Evolutionary conservation across 495 filamentous ascomycete genomes (phyloP).

Genomic region (Ascobolus immersus): DNA sequence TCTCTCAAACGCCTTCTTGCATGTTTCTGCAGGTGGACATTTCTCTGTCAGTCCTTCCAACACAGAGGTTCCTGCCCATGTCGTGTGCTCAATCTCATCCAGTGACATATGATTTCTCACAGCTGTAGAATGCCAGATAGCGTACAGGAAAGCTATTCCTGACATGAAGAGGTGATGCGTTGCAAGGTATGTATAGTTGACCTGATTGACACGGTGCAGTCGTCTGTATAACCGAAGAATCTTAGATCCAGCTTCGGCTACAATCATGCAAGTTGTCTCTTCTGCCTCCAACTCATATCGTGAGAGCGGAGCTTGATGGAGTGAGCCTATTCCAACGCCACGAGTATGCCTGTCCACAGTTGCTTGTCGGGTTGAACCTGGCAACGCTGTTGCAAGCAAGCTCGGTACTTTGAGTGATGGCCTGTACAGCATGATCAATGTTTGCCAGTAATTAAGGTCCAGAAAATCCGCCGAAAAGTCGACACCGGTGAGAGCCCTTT

Average conservation of each 20-base stretch:
- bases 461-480: slow-evolving; percentile 65
- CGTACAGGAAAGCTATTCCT: slow-evolving; percentile 86
- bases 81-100: slow-evolving; percentile 89
- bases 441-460: slow-evolving; percentile 92
- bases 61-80: slow-evolving; percentile 82
- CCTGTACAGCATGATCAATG: slow-evolving; percentile 87
- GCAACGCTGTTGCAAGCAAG: slow-evolving; percentile 46
- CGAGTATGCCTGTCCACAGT: not conserved
- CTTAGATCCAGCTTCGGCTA: slow-evolving; percentile 82
- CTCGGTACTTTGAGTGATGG: slow-evolving; percentile 76
- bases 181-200: slow-evolving; percentile 91
- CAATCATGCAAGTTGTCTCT: slow-evolving; percentile 59
- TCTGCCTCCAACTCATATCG: slow-evolving; percentile 53
- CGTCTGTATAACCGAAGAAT: slow-evolving; percentile 77
- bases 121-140: slow-evolving; percentile 83
- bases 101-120: slow-evolving; percentile 69
- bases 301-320: not conserved
- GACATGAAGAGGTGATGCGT: slow-evolving; percentile 97
- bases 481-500: slow-evolving; percentile 53
- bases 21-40: slow-evolving; percentile 60
- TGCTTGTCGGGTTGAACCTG: slow-evolving; percentile 4
- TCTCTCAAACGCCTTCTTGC: slow-evolving; percentile 78
- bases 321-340: not conserved
- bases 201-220: slow-evolving; percentile 60
- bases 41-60: slow-evolving; percentile 48